These are phyloP conservation scores for Trichoderma asperellum DNA, from an alignment of 2,329 filamentous ascomycete species.

Conservation along the genomic window DNA sequence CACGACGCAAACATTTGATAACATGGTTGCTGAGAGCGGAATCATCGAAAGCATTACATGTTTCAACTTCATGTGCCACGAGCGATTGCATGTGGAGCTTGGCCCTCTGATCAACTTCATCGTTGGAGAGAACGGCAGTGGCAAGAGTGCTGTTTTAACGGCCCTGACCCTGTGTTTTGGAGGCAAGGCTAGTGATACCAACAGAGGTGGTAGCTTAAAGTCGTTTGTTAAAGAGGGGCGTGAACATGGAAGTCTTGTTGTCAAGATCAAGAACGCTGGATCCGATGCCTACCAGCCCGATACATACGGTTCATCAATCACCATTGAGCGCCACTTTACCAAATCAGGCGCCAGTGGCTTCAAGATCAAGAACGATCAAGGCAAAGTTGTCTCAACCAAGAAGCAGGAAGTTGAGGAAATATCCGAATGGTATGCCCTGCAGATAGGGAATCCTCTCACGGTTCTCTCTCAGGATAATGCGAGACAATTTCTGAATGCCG, in stretches of 20 bases:
- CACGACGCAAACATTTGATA: slow-evolving; percentile 60
- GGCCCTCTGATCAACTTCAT: slow-evolving; percentile 98
- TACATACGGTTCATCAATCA: slow-evolving; percentile 81
- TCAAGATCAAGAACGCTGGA: slow-evolving; percentile 90
- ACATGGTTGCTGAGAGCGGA: slow-evolving; percentile 77
- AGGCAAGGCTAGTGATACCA: slow-evolving; percentile 89
- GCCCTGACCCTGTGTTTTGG: slow-evolving; percentile 94
- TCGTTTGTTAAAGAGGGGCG: slow-evolving; percentile 88
- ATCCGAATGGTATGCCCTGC: slow-evolving; percentile 87
- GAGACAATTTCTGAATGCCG: slow-evolving; percentile 86
- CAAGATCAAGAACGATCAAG: slow-evolving; percentile 77
- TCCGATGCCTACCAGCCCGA: slow-evolving; percentile 82
- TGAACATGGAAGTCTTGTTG: slow-evolving; percentile 74
- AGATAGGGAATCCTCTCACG: slow-evolving; percentile 96
- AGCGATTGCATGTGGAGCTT: slow-evolving; percentile 77
- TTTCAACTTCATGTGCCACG: slow-evolving; percentile 96
- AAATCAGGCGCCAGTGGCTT: slow-evolving; percentile 76
- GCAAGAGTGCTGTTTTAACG: slow-evolving; percentile 94
- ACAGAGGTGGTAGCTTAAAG: slow-evolving; percentile 87
- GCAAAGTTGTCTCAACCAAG: slow-evolving; percentile 76
- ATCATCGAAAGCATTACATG: slow-evolving; percentile 88
- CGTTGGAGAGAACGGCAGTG: slow-evolving; percentile 95
- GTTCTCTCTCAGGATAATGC: slow-evolving; percentile 95
- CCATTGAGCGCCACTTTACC: slow-evolving; percentile 88
- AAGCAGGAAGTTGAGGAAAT: slow-evolving; percentile 90